Conservation (phyloP, 208 protist genomes). For the Phytomonas sp. region DNA sequence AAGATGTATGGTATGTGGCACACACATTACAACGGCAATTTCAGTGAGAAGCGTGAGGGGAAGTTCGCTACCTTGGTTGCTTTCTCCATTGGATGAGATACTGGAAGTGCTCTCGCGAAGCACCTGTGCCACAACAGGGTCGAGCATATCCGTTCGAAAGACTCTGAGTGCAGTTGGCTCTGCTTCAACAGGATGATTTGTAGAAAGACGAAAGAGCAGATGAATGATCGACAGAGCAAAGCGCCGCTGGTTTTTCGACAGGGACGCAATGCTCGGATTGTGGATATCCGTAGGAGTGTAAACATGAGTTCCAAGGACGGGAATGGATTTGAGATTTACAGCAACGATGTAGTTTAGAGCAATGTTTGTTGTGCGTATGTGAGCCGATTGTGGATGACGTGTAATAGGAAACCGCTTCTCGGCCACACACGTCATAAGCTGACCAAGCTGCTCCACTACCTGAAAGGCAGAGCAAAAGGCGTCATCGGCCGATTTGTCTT, state of each 20-base stretch:
- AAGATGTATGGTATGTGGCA: constrained; percentile 52
- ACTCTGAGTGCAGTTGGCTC: constrained; percentile 48
- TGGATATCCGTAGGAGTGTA: neutral
- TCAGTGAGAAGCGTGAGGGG: constrained; percentile 50
- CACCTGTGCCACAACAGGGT: constrained; percentile 43
- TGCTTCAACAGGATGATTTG: constrained; percentile 39
- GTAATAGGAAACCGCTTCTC: constrained; percentile 21
- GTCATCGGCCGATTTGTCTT: neutral
- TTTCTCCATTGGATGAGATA: neutral
- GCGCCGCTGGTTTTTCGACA: constrained; percentile 21
- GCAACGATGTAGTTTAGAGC: constrained; percentile 59
- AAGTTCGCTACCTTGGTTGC: constrained; percentile 16
- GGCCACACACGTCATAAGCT: constrained; percentile 26
- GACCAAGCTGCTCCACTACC: constrained; percentile 42
- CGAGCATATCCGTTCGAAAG: constrained; percentile 52
- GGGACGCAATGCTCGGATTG: neutral
- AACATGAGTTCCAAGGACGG: constrained; percentile 12
- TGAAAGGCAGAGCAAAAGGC: constrained; percentile 16
- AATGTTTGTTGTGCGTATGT: constrained; percentile 27
- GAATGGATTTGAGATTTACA: constrained; percentile 38
- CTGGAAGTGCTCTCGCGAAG: constrained; percentile 11
- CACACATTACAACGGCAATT: constrained; percentile 65
- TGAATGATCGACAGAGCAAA: constrained; percentile 51
- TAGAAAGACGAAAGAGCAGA: constrained; percentile 46
- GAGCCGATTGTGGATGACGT: constrained; percentile 29